phyloP scores from a whole-genome alignment of 106 monocot species.

The Alisma plantagoaquatica region DNA sequence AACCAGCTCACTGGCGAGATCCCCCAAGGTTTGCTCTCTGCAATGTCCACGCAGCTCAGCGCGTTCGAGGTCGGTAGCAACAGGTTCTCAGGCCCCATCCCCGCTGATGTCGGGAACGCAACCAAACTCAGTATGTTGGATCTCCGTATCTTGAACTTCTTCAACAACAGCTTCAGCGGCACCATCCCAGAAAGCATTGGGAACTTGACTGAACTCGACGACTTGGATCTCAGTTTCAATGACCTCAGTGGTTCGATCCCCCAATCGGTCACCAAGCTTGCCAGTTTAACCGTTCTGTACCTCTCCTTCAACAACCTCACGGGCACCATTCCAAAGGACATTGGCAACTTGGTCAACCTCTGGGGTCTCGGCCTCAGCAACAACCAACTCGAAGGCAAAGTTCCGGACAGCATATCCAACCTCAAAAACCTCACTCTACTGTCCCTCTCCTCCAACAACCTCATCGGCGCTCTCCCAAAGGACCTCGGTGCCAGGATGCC shows the following conservation, averaged over 20 bases:
- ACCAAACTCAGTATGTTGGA: no score
- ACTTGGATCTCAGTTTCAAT: no score
- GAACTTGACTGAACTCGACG: no score
- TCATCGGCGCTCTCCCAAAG: conserved; percentile 35
- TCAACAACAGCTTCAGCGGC: no score
- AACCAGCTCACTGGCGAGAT: no score
- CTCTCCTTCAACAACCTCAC: conserved; percentile 33
- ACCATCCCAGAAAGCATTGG: no score
- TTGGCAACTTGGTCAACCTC: conserved; percentile 28
- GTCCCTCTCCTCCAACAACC: conserved; percentile 40
- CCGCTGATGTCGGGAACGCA: no score
- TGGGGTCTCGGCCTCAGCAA: conserved; percentile 12
- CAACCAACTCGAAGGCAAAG: not conserved
- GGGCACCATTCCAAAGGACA: conserved; percentile 26
- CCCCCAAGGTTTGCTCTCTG: no score
- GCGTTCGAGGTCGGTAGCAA: no score
- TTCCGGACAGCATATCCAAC: not conserved
- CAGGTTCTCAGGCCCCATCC: no score
- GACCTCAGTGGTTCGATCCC: conserved; percentile 42
- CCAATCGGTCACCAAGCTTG: conserved; percentile 23
- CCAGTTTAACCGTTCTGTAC: conserved; percentile 9
- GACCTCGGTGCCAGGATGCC: conserved; percentile 32
- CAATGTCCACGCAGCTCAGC: no score
- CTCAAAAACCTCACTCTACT: not conserved
- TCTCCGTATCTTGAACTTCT: no score